Conservation (phyloP, 1,139 yeast genomes). For the Pichia sp. region DNA sequence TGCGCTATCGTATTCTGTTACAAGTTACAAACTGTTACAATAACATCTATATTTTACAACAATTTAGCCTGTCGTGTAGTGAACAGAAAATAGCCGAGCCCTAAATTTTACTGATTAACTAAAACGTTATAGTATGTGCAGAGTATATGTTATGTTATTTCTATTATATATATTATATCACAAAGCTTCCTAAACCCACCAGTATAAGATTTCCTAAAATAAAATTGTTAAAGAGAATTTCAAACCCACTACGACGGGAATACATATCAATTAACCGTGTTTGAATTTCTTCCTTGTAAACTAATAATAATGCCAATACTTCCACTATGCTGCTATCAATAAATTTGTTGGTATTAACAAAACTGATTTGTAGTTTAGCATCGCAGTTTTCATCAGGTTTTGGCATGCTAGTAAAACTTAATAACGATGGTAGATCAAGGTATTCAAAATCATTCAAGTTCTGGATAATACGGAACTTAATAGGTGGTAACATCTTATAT, state of each 20-base stretch:
- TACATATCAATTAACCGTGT: conserved; percentile 26
- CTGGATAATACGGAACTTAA: conserved; percentile 56
- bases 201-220: conserved; percentile 30
- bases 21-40: too few relatives aligned
- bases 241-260: conserved; percentile 27
- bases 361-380: conserved; percentile 17
- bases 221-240: conserved; percentile 29
- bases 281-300: conserved; percentile 30
- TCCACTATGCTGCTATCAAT: conserved; percentile 27
- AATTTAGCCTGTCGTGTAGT: too few relatives aligned
- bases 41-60: too few relatives aligned
- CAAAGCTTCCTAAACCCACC: conserved; percentile 32
- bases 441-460: conserved; percentile 44
- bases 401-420: conserved; percentile 19
- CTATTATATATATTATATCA: conserved; percentile 19
- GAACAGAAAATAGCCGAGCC: too few relatives aligned
- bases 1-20: too few relatives aligned
- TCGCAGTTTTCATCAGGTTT: conserved; percentile 14
- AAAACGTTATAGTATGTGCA: conserved; percentile 24
- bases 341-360: conserved; percentile 25
- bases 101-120: too few relatives aligned
- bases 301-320: conserved; percentile 22
- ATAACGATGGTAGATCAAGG: conserved; percentile 24
- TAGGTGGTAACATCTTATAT: conserved; percentile 33
- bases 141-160: background rate